Evolutionary conservation across 2,329 filamentous ascomycete species (phyloP).

Genomic region (Ambrosiella beaveri): DNA sequence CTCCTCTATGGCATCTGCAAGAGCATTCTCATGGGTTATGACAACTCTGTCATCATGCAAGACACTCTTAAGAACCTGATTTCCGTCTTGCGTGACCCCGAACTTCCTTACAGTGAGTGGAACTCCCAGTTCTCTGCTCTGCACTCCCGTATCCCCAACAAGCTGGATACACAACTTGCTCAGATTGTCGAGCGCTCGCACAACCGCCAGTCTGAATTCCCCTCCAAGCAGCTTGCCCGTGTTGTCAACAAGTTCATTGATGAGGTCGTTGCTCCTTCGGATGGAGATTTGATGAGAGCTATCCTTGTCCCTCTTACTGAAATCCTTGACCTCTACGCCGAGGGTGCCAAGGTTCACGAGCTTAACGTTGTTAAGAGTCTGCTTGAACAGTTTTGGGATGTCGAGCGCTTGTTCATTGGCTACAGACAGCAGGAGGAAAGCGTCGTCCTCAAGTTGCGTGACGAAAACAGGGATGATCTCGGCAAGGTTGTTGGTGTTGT

Average conservation of each 20-base stretch:
- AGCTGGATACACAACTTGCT: slow-evolving; percentile 65
- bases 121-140: slow-evolving; percentile 87
- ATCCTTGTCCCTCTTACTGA: slow-evolving; percentile 60
- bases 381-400: slow-evolving; percentile 63
- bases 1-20: slow-evolving; percentile 60
- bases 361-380: slow-evolving; percentile 63
- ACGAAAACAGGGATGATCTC: slow-evolving; percentile 90
- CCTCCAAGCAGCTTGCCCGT: slow-evolving; percentile 71
- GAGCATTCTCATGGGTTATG: slow-evolving; percentile 84
- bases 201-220: slow-evolving; percentile 69
- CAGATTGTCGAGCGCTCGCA: slow-evolving; percentile 76
- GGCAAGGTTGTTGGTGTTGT: slow-evolving; percentile 71
- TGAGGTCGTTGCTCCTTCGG: slow-evolving; percentile 57
- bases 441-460: slow-evolving; percentile 80
- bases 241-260: slow-evolving; percentile 76
- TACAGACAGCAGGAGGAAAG: slow-evolving; percentile 79
- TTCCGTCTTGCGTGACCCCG: slow-evolving; percentile 73
- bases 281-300: slow-evolving; percentile 55
- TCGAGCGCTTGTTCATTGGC: slow-evolving; percentile 77
- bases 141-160: slow-evolving; percentile 93
- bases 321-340: slow-evolving; percentile 63
- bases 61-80: slow-evolving; percentile 72
- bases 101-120: slow-evolving; percentile 93
- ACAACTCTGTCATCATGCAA: slow-evolving; percentile 95
- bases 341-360: slow-evolving; percentile 83